phyloP scores from a whole-genome alignment of 2,329 filamentous ascomycete genomes.

The Hansfordia pulvinata region DNA sequence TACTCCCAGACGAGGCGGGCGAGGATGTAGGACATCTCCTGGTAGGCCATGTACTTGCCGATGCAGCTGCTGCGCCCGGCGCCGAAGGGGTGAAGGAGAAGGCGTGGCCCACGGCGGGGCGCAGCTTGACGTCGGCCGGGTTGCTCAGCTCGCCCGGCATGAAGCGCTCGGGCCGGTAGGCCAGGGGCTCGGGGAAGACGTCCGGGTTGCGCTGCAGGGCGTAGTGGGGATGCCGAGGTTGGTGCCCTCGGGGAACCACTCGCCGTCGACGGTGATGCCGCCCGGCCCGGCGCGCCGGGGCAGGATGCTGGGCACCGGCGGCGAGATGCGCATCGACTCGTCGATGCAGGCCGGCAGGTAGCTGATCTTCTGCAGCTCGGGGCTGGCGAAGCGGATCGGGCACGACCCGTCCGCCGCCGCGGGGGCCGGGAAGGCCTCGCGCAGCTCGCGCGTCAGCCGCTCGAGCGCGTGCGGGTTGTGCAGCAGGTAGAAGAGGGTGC shows the following conservation, averaged over 20 bases:
- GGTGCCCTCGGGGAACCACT: slow-evolving; percentile 5
- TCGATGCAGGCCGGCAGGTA: slow-evolving; percentile 13
- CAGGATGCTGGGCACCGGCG: slow-evolving; percentile 3
- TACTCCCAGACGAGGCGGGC: slow-evolving; percentile 24
- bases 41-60: too few relatives aligned
- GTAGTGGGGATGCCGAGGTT: slow-evolving; percentile 6
- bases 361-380: too few relatives aligned
- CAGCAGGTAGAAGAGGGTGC: neutral
- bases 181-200: slow-evolving; percentile 31
- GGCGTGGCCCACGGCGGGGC: too few relatives aligned
- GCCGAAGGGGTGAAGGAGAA: too few relatives aligned
- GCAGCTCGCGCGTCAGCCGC: neutral
- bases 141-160: slow-evolving; percentile 35
- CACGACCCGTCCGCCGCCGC: neutral
- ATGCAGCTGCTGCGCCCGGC: too few relatives aligned
- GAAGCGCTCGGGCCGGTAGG: slow-evolving; percentile 31
- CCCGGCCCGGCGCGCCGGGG: slow-evolving; percentile 5
- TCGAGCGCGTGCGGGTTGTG: neutral
- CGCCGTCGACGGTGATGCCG: slow-evolving; percentile 5
- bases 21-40: slow-evolving; percentile 25
- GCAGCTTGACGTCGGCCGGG: too few relatives aligned
- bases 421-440: neutral
- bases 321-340: slow-evolving; percentile 10
- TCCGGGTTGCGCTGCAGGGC: slow-evolving; percentile 29
- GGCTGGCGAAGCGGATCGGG: neutral